These are phyloP conservation scores for Aspergillus ochraceoroseus DNA, from an alignment of 2,329 filamentous ascomycete genomes.

Conservation along the genomic window DNA sequence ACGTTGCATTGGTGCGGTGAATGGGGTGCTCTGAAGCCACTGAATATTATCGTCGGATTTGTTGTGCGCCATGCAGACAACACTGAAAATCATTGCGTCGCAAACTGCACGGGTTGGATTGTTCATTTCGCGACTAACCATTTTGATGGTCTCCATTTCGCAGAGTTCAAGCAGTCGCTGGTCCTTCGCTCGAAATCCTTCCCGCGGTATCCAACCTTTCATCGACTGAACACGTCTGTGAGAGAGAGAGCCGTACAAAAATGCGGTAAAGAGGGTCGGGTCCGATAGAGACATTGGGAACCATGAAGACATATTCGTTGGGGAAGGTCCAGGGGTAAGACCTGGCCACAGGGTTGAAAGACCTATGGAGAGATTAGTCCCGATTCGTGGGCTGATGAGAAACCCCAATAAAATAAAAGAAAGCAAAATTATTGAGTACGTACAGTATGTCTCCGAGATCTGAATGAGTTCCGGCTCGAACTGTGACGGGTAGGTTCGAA, in stretches of 20 bases:
- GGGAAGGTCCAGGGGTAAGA: constrained; percentile 21
- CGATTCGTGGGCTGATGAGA: too few relatives aligned
- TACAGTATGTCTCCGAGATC: constrained; percentile 28
- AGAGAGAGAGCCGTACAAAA: constrained; percentile 31
- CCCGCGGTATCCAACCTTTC: constrained; percentile 23
- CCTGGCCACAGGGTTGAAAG: constrained; percentile 29
- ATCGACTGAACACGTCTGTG: constrained; percentile 32
- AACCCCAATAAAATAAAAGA: too few relatives aligned
- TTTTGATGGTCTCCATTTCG: constrained; percentile 34
- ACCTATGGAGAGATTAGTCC: too few relatives aligned
- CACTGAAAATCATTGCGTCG: constrained; percentile 36
- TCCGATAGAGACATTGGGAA: constrained; percentile 30
- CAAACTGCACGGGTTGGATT: constrained; percentile 30
- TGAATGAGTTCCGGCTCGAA: constrained; percentile 24
- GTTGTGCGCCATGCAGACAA: constrained; percentile 36
- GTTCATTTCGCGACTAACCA: constrained; percentile 34
- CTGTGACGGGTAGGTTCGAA: constrained; percentile 23
- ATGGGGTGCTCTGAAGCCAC: constrained; percentile 23
- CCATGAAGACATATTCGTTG: constrained; percentile 21
- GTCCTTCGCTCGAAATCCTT: constrained; percentile 22
- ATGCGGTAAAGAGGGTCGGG: constrained; percentile 30
- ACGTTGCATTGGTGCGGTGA: constrained; percentile 32
- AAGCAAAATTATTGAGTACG: constrained; percentile 8
- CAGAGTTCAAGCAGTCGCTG: constrained; percentile 24
- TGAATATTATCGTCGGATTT: constrained; percentile 21